A percentile compares a stretch with the other conserved stretches of the same genome.
phyloP scores from a whole-genome alignment of 345 rosid species.

The Gossypium raimondii region DNA sequence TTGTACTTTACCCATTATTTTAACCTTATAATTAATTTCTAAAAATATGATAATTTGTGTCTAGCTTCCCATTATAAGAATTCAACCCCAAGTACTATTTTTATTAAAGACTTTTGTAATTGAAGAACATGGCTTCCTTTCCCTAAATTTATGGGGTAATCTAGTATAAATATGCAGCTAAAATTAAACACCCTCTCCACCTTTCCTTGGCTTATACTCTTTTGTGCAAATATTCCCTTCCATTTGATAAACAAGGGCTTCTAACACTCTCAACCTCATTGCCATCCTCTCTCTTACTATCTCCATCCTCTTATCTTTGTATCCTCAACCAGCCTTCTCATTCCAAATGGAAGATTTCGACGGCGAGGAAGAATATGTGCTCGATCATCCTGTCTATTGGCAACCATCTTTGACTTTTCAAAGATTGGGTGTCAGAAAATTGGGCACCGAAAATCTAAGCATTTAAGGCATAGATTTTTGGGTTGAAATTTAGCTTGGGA shows the following conservation, averaged over 20 bases:
- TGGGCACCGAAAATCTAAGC: no score
- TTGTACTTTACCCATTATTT: no score
- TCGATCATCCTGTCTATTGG: conserved; percentile 37
- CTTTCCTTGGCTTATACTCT: background rate
- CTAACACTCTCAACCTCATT: background rate
- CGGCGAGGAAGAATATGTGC: conserved; percentile 34
- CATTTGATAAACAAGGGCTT: conserved; percentile 16
- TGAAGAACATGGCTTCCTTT: background rate
- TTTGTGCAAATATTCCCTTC: background rate
- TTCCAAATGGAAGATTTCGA: background rate
- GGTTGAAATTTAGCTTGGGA: no score
- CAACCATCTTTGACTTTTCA: no score
- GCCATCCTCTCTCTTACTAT: conserved; percentile 3
- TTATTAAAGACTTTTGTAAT: no score
- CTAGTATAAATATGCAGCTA: background rate
- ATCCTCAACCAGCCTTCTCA: conserved; percentile 8
- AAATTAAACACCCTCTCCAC: background rate
- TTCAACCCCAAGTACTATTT: no score
- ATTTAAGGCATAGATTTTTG: no score
- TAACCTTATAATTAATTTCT: no score
- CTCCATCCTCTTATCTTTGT: conserved; percentile 5
- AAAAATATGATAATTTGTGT: no score
- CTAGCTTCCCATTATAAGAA: no score
- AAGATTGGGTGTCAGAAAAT: no score
- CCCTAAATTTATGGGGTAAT: background rate